Evolutionary conservation across 345 rosid genomes (phyloP).

Genomic region (Boechera retrofracta): DNA sequence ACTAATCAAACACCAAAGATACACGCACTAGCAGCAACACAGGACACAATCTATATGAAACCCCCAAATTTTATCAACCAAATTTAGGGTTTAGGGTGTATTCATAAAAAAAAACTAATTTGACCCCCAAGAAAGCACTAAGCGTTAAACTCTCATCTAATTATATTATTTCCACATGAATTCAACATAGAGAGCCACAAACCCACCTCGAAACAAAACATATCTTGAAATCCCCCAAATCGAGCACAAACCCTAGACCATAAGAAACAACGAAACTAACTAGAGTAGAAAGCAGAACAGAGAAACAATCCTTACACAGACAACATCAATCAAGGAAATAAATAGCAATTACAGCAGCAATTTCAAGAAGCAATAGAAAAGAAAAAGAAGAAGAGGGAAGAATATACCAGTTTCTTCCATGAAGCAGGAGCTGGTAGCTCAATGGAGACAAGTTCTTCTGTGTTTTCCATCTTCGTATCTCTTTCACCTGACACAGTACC

Average conservation of each 20-base stretch:
- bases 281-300: slow-evolving; percentile 16
- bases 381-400: not conserved
- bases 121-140: slow-evolving; percentile 2
- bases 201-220: not conserved
- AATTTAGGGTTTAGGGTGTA: slow-evolving; percentile 28
- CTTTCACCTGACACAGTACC: slow-evolving; percentile 21
- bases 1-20: not conserved
- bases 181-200: not conserved
- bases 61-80: slow-evolving; percentile 36
- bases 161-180: not conserved
- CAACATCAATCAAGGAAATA: not conserved
- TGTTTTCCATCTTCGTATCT: slow-evolving; percentile 49
- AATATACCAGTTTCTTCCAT: slow-evolving; percentile 79
- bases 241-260: slow-evolving; percentile 28
- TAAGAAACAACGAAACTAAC: not conserved
- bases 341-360: not conserved
- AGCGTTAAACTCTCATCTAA: slow-evolving; percentile 14
- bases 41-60: not conserved
- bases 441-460: slow-evolving; percentile 66
- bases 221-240: slow-evolving; percentile 25
- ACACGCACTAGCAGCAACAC: slow-evolving; percentile 4
- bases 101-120: slow-evolving; percentile 28
- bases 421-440: slow-evolving; percentile 84
- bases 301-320: slow-evolving; percentile 18
- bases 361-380: not conserved